Conservation (phyloP, 2,329 filamentous ascomycete genomes). For the Claviceps sp. region DNA sequence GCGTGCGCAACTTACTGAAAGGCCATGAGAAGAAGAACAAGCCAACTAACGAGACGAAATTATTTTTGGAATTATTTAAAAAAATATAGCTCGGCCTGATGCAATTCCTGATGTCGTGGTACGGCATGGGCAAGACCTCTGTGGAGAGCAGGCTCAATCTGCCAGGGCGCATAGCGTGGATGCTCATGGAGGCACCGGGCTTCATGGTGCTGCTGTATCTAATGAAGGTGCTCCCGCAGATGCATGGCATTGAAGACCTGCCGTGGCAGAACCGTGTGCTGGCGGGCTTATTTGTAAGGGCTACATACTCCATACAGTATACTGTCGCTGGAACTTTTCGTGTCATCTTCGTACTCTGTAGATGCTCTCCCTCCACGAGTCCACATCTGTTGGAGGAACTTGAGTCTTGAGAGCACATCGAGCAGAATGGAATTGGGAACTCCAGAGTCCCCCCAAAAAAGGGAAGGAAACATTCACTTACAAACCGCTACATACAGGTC, state of each 20-base stretch:
- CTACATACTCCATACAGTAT: background rate
- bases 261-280: conserved; percentile 71
- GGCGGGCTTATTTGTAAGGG: conserved; percentile 48
- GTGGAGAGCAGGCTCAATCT: conserved; percentile 62
- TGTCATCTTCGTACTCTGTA: too few species aligned
- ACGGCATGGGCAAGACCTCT: conserved; percentile 89
- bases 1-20: too few species aligned
- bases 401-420: too few species aligned
- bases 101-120: conserved; percentile 70
- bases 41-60: too few species aligned
- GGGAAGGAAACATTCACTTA: background rate
- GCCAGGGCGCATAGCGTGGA: conserved; percentile 80
- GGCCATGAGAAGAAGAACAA: too few species aligned
- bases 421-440: background rate
- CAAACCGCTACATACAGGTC: conserved; percentile 27
- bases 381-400: too few species aligned
- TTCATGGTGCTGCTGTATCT: conserved; percentile 68
- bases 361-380: too few species aligned
- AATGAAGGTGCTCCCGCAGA: conserved; percentile 52
- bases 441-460: background rate
- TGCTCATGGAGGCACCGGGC: conserved; percentile 74
- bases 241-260: conserved; percentile 43
- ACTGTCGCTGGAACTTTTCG: background rate
- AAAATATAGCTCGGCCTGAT: conserved; percentile 46
- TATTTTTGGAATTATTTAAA: background rate